Conservation (phyloP, 129 eudicot genomes). For the Chrysanthemum makinoi region DNA sequence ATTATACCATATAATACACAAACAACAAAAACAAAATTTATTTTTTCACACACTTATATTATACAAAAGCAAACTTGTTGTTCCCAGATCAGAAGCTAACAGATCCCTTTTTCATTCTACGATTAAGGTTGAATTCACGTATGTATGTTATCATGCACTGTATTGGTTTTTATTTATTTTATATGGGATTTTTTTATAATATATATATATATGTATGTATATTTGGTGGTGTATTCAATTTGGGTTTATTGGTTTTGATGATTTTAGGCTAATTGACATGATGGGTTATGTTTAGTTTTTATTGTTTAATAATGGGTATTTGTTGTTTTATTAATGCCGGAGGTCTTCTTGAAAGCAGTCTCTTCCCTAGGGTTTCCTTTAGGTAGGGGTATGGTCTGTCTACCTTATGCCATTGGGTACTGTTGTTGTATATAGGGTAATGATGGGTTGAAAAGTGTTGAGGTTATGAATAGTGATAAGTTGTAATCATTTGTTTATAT, state of each 20-base stretch:
- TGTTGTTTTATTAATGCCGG: constrained; percentile 14
- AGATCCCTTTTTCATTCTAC: constrained; percentile 30
- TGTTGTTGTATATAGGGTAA: background rate
- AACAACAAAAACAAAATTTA: too few relatives aligned
- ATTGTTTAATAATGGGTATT: constrained; percentile 6
- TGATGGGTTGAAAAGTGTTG: constrained; percentile 4
- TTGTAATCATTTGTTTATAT: constrained; percentile 1
- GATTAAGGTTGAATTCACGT: background rate
- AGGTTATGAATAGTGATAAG: background rate
- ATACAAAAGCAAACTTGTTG: background rate
- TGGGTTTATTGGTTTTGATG: constrained; percentile 24
- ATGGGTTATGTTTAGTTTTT: background rate
- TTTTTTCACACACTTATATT: background rate
- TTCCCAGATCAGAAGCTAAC: constrained; percentile 47
- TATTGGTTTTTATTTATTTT: background rate
- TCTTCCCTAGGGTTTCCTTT: too few relatives aligned
- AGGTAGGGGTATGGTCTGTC: too few relatives aligned
- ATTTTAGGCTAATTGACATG: background rate
- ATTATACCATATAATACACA: too few relatives aligned
- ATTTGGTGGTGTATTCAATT: background rate
- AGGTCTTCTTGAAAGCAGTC: background rate
- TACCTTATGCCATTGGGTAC: too few relatives aligned
- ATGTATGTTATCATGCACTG: constrained; percentile 41
- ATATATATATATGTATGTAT: background rate
- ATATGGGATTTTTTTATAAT: background rate